phyloP scores from a whole-genome alignment of 371 early-diverging fungal genomes.

The Rhizopus microsporus region DNA sequence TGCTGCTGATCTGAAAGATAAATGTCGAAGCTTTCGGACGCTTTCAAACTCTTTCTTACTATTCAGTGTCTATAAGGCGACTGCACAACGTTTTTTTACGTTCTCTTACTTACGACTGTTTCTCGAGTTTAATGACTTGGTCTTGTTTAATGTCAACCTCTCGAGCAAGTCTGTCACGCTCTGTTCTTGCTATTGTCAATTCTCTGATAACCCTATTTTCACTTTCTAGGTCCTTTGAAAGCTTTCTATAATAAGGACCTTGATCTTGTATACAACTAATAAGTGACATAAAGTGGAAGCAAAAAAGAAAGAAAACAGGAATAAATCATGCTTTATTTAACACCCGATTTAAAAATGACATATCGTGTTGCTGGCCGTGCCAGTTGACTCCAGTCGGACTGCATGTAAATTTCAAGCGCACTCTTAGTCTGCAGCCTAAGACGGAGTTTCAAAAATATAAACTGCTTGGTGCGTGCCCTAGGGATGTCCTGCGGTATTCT shows the following conservation, averaged over 20 bases:
- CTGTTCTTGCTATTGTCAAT: background rate
- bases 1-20: slow-evolving; percentile 41
- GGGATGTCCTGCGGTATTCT: too few relatives aligned
- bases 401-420: too few relatives aligned
- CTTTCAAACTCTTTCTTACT: slow-evolving; percentile 45
- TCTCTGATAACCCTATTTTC: slow-evolving; percentile 9
- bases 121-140: slow-evolving; percentile 18
- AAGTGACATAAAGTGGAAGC: slow-evolving; percentile 12
- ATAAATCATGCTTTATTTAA: background rate
- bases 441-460: too few relatives aligned
- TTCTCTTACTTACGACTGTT: slow-evolving; percentile 22
- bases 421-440: too few relatives aligned
- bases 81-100: background rate
- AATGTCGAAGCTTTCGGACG: slow-evolving; percentile 37
- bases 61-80: background rate
- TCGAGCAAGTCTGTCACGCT: background rate
- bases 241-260: slow-evolving; percentile 14
- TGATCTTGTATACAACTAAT: slow-evolving; percentile 26
- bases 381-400: too few relatives aligned
- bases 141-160: slow-evolving; percentile 6
- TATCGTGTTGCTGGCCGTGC: too few relatives aligned
- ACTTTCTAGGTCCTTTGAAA: slow-evolving; percentile 9
- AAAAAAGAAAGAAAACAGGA: slow-evolving; percentile 5
- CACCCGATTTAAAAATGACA: background rate
- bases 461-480: too few relatives aligned